Base-by-base conservation (phyloP, 108 stramenopile species). In the Cyclotella cryptica region DNA sequence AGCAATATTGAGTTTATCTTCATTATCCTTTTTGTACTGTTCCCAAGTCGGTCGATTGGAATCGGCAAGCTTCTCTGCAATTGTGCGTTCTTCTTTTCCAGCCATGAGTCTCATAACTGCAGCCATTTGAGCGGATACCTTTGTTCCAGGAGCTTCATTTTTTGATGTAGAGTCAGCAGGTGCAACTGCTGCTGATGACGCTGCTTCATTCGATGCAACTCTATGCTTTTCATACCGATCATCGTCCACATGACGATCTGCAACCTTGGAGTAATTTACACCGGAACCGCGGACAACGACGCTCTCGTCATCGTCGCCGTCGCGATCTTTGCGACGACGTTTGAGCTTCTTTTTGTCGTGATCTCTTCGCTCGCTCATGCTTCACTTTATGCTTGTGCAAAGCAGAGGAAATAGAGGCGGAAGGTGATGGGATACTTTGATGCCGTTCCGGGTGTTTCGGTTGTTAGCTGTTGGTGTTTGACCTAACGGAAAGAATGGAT, bases 21-120 rank as follows among this genome's bases (percentile, higher is more conserved):
- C 90, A 68, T 98, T 98, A 73, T 96, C 96, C 77, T 97, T 96
- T 75, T 98, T 97, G 81, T 97, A 99, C 58, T 97, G 93, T 66
- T 99, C 98, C 98, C 98, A 99, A 9, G 97, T 97, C 11, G 97
- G 96, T 21, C 98, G 89, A 77, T 98, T 97, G 42, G 91, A 83
- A 84, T 99, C 97, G 51, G 92, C 92, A 39, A 99, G 85, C 75
- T 97, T 97, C 69, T 99, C 94, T 10, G 89, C 88, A 46, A 99
- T 95, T 27, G 96, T 97, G 44, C 98, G 88, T 62, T 94, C 93
- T 59, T 91, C 95, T 66, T 88, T 85, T 17, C 98, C 98, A 9
- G 97, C 81, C 86, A 96, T 90, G 63, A 98, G 69, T 51, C 98
- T 75, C 84, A 96, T 84, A 19, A 98, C 97, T n/a, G 97, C 96